Evolutionary conservation across 1,284 basidiomycete species (phyloP).

Genomic region (Lentinus polychrous): DNA sequence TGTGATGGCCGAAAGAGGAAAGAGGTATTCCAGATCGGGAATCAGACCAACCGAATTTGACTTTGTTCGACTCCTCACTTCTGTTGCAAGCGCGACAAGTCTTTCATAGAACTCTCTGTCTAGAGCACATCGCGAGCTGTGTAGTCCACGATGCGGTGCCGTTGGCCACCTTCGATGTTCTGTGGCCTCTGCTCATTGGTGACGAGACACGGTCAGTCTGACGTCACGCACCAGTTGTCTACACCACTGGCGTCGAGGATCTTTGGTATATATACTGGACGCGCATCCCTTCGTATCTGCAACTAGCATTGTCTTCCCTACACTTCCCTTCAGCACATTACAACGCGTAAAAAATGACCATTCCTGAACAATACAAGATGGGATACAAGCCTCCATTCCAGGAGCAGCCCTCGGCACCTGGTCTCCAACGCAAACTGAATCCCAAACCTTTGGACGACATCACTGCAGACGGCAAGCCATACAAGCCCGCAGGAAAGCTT

Average conservation of each 20-base stretch:
- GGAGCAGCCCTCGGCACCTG: slow-evolving; percentile 19
- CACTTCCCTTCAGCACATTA: background rate
- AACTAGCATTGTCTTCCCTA: background rate
- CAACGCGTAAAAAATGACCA: slow-evolving; percentile 8
- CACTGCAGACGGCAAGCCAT: slow-evolving; percentile 39
- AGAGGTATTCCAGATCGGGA: too few relatives aligned
- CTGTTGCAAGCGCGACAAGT: too few relatives aligned
- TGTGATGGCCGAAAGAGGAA: too few relatives aligned
- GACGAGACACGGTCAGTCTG: background rate
- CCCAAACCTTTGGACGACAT: slow-evolving; percentile 42
- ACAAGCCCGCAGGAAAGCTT: slow-evolving; percentile 36
- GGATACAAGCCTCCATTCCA: slow-evolving; percentile 28
- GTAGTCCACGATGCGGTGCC: too few relatives aligned
- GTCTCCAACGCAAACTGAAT: slow-evolving; percentile 25
- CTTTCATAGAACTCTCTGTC: too few relatives aligned
- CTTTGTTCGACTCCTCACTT: too few relatives aligned
- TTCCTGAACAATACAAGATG: slow-evolving; percentile 24
- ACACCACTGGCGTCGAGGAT: background rate
- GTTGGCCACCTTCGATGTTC: too few relatives aligned
- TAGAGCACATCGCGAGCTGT: too few relatives aligned
- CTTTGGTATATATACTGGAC: background rate
- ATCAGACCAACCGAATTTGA: too few relatives aligned
- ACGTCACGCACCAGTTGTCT: slow-evolving; percentile 12
- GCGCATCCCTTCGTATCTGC: too few relatives aligned
- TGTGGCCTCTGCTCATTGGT: too few relatives aligned